phyloP scores from a whole-genome alignment of 139 green algal genomes.

The Asterochloris erici region DNA sequence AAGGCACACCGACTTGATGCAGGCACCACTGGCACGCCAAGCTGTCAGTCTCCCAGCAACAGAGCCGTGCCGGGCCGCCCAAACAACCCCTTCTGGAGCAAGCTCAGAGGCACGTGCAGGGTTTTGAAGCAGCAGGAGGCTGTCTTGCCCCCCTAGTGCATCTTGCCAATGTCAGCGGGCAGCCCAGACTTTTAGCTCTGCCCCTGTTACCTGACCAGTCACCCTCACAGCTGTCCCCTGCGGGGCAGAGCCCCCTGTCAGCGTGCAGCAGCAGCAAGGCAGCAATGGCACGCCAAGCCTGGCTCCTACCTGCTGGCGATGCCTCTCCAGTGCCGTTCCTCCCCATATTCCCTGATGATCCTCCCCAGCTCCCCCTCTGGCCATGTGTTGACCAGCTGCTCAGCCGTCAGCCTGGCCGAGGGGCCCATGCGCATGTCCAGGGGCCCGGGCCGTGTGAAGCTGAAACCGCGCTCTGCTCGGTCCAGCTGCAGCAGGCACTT shows the following conservation, averaged over 20 bases:
- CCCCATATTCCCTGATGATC: conserved; percentile 89
- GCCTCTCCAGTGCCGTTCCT: conserved; percentile 82
- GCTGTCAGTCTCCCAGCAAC: too few relatives aligned
- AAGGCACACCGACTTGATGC: too few relatives aligned
- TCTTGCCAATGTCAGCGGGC: too few relatives aligned
- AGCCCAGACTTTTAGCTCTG: too few relatives aligned
- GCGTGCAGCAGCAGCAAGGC: neutral
- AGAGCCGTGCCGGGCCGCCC: too few relatives aligned
- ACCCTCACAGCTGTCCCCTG: neutral
- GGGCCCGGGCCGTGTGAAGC: conserved; percentile 65
- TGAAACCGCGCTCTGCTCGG: conserved; percentile 78
- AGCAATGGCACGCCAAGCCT: neutral
- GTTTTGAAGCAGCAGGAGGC: too few relatives aligned
- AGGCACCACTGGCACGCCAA: too few relatives aligned
- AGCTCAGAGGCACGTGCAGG: too few relatives aligned
- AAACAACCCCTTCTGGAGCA: too few relatives aligned
- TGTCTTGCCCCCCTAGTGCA: too few relatives aligned
- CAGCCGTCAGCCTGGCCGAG: conserved; percentile 51
- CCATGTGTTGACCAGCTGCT: conserved; percentile 84
- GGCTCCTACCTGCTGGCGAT: conserved; percentile 36
- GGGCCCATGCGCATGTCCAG: conserved; percentile 93
- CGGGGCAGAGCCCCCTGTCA: neutral
- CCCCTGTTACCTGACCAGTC: neutral
- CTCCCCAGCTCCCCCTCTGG: conserved; percentile 75
- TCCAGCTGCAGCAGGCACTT: conserved; percentile 68